These are phyloP conservation scores for Ganoderma boninense DNA, from an alignment of 1,284 basidiomycete genomes.

Conservation along the genomic window DNA sequence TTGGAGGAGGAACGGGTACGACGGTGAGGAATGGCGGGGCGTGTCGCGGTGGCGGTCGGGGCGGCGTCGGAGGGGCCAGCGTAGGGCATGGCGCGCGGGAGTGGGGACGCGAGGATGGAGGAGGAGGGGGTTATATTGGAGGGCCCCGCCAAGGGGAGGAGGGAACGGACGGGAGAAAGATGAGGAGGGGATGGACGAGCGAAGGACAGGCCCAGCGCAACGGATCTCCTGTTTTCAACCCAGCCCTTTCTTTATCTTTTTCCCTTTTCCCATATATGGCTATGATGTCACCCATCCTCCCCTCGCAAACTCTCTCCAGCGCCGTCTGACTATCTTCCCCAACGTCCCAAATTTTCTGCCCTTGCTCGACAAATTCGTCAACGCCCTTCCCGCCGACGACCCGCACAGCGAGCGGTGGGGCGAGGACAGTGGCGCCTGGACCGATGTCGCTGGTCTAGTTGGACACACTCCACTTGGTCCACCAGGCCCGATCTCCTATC, in stretches of 20 bases:
- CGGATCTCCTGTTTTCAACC: conserved; percentile 6
- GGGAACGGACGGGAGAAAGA: conserved; percentile 1
- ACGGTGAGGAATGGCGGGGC: conserved; percentile 34
- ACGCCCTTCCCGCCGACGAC: neutral
- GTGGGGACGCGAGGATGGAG: conserved; percentile 6
- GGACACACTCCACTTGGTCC: conserved; percentile 31
- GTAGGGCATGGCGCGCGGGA: conserved; percentile 42
- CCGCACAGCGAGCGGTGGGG: neutral
- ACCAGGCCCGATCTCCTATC: conserved; percentile 35
- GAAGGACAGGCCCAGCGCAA: neutral
- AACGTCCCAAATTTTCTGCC: neutral
- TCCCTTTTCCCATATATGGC: conserved; percentile 8
- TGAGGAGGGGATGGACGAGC: conserved; percentile 4
- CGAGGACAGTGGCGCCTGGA: neutral
- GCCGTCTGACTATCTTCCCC: neutral
- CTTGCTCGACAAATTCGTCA: neutral
- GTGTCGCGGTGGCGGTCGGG: conserved; percentile 31
- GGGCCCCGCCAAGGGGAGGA: conserved; percentile 2
- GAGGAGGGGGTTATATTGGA: conserved; percentile 16
- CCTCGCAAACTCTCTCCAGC: conserved; percentile 1
- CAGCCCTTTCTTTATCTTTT: conserved; percentile 16
- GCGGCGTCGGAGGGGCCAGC: conserved; percentile 36
- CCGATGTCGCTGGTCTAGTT: conserved; percentile 10
- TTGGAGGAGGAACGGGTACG: conserved; percentile 43
- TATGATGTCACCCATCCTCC: conserved; percentile 19